A percentile compares a stretch with the other conserved stretches of the same genome.
Evolutionary conservation across 108 stramenopile species (phyloP).

Genomic region (Chaetoceros muelleri): DNA sequence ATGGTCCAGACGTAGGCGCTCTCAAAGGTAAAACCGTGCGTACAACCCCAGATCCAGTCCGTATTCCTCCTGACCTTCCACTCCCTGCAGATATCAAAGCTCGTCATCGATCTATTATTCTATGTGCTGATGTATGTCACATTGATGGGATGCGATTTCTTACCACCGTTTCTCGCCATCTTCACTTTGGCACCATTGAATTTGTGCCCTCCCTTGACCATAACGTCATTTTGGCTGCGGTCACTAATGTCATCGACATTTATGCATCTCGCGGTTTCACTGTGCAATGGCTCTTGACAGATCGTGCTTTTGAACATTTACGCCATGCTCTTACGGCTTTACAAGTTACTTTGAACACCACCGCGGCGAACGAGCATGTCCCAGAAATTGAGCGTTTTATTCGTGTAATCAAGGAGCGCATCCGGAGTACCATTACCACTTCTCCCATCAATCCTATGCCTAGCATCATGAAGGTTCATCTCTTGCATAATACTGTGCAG

Average conservation of each 20-base stretch:
- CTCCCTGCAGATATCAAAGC: too few species aligned
- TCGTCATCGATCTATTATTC: too few species aligned
- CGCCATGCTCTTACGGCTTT: conserved; percentile 3
- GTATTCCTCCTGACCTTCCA: too few species aligned
- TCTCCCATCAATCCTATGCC: conserved; percentile 26
- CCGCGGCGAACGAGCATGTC: conserved; percentile 27
- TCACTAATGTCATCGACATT: conserved; percentile 4
- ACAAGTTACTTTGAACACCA: conserved; percentile 1
- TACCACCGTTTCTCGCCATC: too few species aligned
- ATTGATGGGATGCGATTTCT: too few species aligned
- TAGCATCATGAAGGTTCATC: conserved; percentile 7
- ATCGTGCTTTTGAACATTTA: conserved; percentile 24
- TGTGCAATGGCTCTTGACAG: conserved; percentile 5
- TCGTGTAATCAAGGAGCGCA: too few species aligned
- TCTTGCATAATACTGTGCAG: conserved; percentile 8
- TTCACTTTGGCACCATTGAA: too few species aligned
- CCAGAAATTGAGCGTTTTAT: too few species aligned
- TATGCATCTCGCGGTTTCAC: conserved; percentile 25
- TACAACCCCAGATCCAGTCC: too few species aligned
- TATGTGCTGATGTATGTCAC: too few species aligned
- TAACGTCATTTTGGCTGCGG: background rate
- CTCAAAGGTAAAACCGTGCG: conserved; percentile 16
- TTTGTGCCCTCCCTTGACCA: too few species aligned
- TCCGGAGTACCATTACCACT: conserved; percentile 9
- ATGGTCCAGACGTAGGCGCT: conserved; percentile 11